Evolutionary conservation across 495 filamentous ascomycete genomes (phyloP).

Genomic region (Neurospora tetraspora): DNA sequence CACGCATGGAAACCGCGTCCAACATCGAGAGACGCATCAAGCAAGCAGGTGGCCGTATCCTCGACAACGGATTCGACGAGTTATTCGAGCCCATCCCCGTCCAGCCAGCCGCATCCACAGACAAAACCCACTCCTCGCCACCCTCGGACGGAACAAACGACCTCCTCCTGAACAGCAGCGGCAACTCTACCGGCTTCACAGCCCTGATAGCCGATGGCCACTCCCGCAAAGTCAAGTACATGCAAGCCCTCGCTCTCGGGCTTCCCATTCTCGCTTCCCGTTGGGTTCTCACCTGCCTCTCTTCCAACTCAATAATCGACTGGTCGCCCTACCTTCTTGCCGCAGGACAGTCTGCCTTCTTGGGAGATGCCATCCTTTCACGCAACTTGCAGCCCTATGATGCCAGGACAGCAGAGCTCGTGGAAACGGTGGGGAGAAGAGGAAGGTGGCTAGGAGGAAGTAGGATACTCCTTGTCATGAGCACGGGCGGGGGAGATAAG

Average conservation of each 20-base stretch:
- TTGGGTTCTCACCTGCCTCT: conserved; percentile 71
- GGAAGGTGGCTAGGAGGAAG: conserved; percentile 54
- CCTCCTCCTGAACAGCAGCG: conserved; percentile 28
- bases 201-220: conserved; percentile 80
- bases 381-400: conserved; percentile 52
- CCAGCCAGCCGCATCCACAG: conserved; percentile 6
- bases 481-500: not conserved
- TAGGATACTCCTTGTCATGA: conserved; percentile 66
- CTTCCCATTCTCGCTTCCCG: conserved; percentile 71
- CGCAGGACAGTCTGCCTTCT: conserved; percentile 67
- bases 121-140: not conserved
- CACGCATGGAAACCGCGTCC: conserved; percentile 34
- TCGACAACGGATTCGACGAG: conserved; percentile 72
- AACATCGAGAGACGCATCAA: conserved; percentile 34
- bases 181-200: conserved; percentile 58
- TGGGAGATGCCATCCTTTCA: conserved; percentile 70
- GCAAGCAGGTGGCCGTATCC: conserved; percentile 58
- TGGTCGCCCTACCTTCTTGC: conserved; percentile 80
- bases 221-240: conserved; percentile 83
- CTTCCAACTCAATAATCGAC: conserved; percentile 48
- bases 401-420: conserved; percentile 45
- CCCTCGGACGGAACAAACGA: conserved; percentile 8
- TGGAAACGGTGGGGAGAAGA: conserved; percentile 44
- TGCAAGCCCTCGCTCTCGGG: conserved; percentile 88
- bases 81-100: conserved; percentile 54